Evolutionary conservation across 345 rosid species (phyloP), one percentile per base, ranked within the genome.

Genomic region (Heritiera littoralis): DNA sequence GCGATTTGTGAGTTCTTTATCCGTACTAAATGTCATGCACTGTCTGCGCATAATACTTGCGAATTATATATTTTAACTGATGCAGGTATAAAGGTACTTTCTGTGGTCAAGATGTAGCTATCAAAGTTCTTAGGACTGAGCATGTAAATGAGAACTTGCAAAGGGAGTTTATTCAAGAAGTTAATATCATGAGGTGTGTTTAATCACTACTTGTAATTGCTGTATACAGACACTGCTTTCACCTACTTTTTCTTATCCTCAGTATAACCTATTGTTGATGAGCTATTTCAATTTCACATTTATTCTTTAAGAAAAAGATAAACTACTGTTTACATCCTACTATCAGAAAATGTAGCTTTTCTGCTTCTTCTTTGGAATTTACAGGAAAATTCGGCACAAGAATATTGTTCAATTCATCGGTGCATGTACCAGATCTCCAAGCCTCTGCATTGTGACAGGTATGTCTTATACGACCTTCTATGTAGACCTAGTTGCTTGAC

Each of bases 391-490:
- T 66, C 86, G 81, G 72, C 95, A 89, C 85, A 89, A 77, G 78
- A 89, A 91, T 86, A 83, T 89, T 45, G 90, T 91, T 51, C 86
- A 83, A 78, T 91, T 89, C 82, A 81, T 91, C 18, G 94, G 94
- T 79, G 91, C 94, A 72, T 88, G 88, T 45, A 86, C 89, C 6
- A 87, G 81, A 78, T 88, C 90, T 78, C 91, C 92, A 81, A 83
- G 18, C 80, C 81, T 85, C 41, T 90, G 93, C 76, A 85, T 91
- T 49, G 86, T 91, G 76, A 89, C 92, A 60, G 95, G 95, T 88
- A 70, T 76, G 30, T 75, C n/a, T 77, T 66, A 72, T 48, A 59
- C 41, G 61, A 74, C 38, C 59, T 73, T 48, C 32, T 35, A 11
- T 75, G 52, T 15, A 67, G 8, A 51, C 58, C 30, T 2, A 40